Evolutionary conservation across 306 rosid species (phyloP).

Genomic region (Vigna mungo): DNA sequence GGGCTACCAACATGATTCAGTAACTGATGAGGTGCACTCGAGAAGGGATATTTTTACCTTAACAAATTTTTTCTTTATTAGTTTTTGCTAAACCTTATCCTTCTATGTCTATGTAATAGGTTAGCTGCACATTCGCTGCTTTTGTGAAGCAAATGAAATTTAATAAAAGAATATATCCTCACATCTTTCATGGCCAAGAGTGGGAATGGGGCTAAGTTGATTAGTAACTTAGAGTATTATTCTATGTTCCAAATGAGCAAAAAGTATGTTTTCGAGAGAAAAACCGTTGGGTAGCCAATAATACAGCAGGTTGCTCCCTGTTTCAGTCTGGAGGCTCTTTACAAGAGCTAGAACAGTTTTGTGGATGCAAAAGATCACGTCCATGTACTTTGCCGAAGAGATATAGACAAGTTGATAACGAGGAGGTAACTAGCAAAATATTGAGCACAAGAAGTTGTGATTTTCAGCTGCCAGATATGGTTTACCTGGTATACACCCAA

Average conservation of each 20-base stretch:
- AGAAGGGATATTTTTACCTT: constrained; percentile 11
- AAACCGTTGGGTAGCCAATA: not conserved
- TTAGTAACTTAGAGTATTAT: constrained; percentile 14
- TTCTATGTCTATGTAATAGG: too few species aligned
- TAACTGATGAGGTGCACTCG: not conserved
- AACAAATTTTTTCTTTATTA: not conserved
- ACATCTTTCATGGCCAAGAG: not conserved
- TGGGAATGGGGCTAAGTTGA: constrained; percentile 6
- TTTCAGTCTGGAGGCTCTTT: constrained; percentile 30
- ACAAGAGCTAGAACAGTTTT: not conserved
- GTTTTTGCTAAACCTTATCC: not conserved
- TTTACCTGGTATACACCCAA: constrained; percentile 53
- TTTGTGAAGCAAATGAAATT: not conserved
- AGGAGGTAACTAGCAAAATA: not conserved
- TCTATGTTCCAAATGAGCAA: not conserved
- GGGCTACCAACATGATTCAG: not conserved
- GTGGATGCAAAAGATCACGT: not conserved
- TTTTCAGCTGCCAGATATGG: constrained; percentile 3
- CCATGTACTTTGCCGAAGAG: not conserved
- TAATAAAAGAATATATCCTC: not conserved
- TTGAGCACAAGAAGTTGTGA: not conserved
- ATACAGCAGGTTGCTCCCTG: constrained; percentile 3
- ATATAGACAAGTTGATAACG: not conserved
- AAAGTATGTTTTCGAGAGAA: not conserved
- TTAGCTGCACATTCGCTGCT: not conserved